Evolutionary conservation across 1,284 basidiomycete species (phyloP).

Genomic region (Puccinia polysora): DNA sequence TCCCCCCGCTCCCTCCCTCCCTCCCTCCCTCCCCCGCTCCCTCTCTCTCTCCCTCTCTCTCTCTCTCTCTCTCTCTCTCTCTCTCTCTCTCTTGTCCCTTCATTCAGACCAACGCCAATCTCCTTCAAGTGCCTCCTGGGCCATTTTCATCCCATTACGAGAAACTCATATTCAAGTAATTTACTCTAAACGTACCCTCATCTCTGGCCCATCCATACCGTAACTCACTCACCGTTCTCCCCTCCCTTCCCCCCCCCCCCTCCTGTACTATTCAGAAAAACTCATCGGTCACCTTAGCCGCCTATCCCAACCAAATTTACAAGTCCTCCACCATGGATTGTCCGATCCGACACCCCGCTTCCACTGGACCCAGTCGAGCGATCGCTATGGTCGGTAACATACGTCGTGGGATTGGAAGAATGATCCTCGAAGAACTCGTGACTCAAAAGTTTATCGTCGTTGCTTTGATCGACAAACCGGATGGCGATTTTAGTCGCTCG

Average conservation of each 20-base stretch:
- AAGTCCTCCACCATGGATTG: constrained; percentile 56
- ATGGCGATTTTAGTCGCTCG: constrained; percentile 17
- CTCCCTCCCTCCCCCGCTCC: no score
- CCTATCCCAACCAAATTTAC: constrained; percentile 48
- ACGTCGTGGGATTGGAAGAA: constrained; percentile 7
- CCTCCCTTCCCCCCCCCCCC: constrained; percentile 45
- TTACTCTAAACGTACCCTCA: no score
- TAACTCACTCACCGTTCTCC: constrained; percentile 43
- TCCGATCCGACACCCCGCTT: constrained; percentile 57
- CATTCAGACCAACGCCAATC: neutral
- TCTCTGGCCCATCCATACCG: no score
- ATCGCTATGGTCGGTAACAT: constrained; percentile 43
- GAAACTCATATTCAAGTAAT: no score
- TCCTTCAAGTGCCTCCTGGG: neutral
- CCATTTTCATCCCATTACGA: constrained; percentile 43
- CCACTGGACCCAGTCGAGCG: constrained; percentile 46
- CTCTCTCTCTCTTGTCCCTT: neutral
- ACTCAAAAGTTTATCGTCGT: constrained; percentile 27
- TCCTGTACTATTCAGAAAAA: constrained; percentile 28
- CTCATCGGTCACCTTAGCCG: constrained; percentile 36
- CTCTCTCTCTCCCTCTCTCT: constrained; percentile 26
- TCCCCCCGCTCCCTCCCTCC: neutral
- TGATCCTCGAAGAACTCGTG: constrained; percentile 36
- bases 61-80: constrained; percentile 36
- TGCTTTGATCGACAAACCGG: constrained; percentile 18